These are phyloP conservation scores for Xylaria telfairii DNA, from an alignment of 495 filamentous ascomycete species.

Conservation along the genomic window DNA sequence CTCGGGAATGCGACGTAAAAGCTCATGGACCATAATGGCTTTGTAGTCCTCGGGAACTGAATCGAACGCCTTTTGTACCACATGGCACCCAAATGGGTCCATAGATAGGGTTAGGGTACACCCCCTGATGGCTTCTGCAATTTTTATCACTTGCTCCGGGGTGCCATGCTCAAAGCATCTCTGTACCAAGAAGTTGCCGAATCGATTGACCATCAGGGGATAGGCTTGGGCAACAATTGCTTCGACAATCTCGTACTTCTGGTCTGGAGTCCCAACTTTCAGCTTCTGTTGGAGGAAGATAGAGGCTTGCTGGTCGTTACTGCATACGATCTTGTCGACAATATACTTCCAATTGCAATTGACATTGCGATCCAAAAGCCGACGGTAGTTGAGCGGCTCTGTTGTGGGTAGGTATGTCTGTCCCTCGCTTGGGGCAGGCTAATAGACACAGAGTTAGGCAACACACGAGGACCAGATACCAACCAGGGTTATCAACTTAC, in stretches of 20 bases:
- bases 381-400: constrained; percentile 97
- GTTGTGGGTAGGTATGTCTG: constrained; percentile 84
- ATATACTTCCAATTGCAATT: constrained; percentile 99
- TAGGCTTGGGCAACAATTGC: constrained; percentile 96
- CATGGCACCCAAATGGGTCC: constrained; percentile 98
- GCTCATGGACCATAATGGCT: constrained; percentile 95
- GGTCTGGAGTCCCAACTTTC: constrained; percentile 92
- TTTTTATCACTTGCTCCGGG: constrained; percentile 90
- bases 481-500: constrained; percentile 41
- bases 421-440: constrained; percentile 59
- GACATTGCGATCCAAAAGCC: constrained; percentile 92
- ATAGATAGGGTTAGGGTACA: constrained; percentile 94
- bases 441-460: constrained; percentile 25
- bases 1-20: constrained; percentile 93
- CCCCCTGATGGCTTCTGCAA: constrained; percentile 92
- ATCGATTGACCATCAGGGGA: constrained; percentile 94
- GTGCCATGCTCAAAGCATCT: constrained; percentile 99
- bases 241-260: constrained; percentile 96
- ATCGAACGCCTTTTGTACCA: constrained; percentile 98
- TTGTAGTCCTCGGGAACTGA: constrained; percentile 97
- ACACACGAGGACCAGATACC: neutral
- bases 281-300: constrained; percentile 99
- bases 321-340: constrained; percentile 99
- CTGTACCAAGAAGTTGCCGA: constrained; percentile 98
- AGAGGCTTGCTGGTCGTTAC: constrained; percentile 97